A percentile compares a stretch with the other conserved stretches of the same genome.
These are phyloP conservation scores for Coemansia sp. DNA, from an alignment of 192 early-diverging fungal species.

Conservation along the genomic window DNA sequence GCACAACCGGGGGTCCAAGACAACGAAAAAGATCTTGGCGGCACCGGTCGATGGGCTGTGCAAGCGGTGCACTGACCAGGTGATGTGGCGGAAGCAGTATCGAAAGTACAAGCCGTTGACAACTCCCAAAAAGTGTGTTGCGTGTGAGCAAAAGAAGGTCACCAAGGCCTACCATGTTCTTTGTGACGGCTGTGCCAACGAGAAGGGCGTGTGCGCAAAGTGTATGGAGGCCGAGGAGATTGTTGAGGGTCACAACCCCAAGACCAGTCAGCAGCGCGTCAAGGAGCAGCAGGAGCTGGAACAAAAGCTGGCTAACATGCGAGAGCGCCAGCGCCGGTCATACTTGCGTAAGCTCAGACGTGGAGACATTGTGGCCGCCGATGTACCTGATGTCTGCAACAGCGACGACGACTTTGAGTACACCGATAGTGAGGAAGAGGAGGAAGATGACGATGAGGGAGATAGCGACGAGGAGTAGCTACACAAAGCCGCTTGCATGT, in stretches of 20 bases:
- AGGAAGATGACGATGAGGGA: conserved; percentile 50
- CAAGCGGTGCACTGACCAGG: conserved; percentile 71
- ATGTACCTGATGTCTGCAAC: conserved; percentile 33
- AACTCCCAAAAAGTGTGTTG: conserved; percentile 75
- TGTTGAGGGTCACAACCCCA: conserved; percentile 59
- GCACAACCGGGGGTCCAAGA: conserved; percentile 85
- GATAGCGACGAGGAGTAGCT: conserved; percentile 49
- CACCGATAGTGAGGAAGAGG: conserved; percentile 63
- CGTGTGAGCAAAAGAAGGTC: conserved; percentile 81
- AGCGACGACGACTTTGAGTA: conserved; percentile 58
- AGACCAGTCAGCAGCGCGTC: conserved; percentile 66
- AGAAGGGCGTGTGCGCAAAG: conserved; percentile 90
- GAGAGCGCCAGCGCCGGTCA: conserved; percentile 80
- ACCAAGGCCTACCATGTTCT: conserved; percentile 95
- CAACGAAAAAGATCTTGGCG: conserved; percentile 71
- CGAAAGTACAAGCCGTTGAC: conserved; percentile 98
- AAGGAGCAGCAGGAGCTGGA: conserved; percentile 79
- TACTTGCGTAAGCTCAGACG: conserved; percentile 80
- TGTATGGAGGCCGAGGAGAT: conserved; percentile 76
- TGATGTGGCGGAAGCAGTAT: conserved; percentile 88
- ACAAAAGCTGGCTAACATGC: conserved; percentile 67
- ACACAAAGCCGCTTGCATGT: conserved; percentile 22
- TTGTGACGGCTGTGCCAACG: conserved; percentile 81
- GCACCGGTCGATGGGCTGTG: conserved; percentile 84
- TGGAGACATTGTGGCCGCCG: conserved; percentile 64